Conservation (phyloP, 1,284 basidiomycete genomes). For the Cryptococcus sp. region DNA sequence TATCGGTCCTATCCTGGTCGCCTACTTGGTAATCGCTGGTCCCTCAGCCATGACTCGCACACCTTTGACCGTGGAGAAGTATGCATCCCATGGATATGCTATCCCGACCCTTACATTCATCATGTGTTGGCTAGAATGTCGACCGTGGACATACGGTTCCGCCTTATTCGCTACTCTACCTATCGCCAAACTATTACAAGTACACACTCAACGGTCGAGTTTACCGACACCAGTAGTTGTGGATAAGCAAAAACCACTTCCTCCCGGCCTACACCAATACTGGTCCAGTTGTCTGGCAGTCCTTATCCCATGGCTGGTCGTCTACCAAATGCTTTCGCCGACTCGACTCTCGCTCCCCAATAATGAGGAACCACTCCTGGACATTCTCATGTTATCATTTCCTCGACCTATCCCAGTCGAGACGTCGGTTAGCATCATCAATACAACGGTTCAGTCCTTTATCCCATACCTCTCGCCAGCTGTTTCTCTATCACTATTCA, state of each 20-base stretch:
- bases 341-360: neutral
- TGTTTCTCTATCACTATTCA: constrained; percentile 4
- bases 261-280: too few species aligned
- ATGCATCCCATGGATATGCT: too few species aligned
- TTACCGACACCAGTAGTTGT: too few species aligned
- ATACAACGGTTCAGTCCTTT: constrained; percentile 5
- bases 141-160: constrained; percentile 9
- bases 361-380: neutral
- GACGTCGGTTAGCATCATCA: neutral
- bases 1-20: constrained; percentile 6
- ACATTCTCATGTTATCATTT: constrained; percentile 11
- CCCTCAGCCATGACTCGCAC: too few species aligned
- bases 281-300: too few species aligned
- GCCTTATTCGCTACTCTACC: neutral
- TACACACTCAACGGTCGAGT: too few species aligned
- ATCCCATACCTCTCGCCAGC: constrained; percentile 3
- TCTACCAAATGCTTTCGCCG: neutral
- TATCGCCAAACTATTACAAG: neutral
- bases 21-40: neutral
- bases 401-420: constrained; percentile 6
- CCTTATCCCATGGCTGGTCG: neutral
- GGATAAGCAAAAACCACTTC: too few species aligned
- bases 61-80: too few species aligned
- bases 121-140: constrained; percentile 5
- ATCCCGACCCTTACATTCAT: neutral